These are phyloP conservation scores for Coemansia sp. DNA, from an alignment of 192 early-diverging fungal genomes.

Conservation along the genomic window DNA sequence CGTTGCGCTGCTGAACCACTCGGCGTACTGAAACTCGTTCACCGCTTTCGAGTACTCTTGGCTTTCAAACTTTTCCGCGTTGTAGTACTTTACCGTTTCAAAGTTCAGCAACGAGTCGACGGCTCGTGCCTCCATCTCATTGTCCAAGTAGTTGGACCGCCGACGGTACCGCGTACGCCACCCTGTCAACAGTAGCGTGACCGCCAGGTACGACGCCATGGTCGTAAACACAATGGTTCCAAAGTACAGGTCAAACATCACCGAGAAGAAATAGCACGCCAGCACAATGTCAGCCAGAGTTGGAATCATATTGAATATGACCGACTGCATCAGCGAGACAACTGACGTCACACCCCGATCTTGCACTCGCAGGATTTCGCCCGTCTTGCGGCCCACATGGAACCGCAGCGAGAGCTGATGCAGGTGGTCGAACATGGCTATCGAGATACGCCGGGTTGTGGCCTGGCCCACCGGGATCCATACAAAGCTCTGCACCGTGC, in stretches of 20 bases:
- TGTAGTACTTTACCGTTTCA: constrained; percentile 99
- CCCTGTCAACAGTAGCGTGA: constrained; percentile 84
- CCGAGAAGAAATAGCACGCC: constrained; percentile 71
- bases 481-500: constrained; percentile 74
- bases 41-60: constrained; percentile 77
- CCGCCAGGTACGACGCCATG: constrained; percentile 80
- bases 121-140: constrained; percentile 75
- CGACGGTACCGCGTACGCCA: constrained; percentile 83
- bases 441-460: constrained; percentile 88
- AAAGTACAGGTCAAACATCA: constrained; percentile 69
- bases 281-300: constrained; percentile 84
- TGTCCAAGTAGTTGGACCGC: constrained; percentile 82
- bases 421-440: constrained; percentile 87
- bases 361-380: constrained; percentile 87
- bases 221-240: constrained; percentile 84
- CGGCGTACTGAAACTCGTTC: constrained; percentile 75
- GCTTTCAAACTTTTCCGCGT: constrained; percentile 85
- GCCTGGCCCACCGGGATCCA: constrained; percentile 96
- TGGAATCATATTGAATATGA: constrained; percentile 91
- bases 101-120: constrained; percentile 97
- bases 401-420: constrained; percentile 86
- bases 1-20: constrained; percentile 73
- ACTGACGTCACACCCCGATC: constrained; percentile 63
- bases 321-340: constrained; percentile 71
- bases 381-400: constrained; percentile 93